Evolutionary conservation across 768 basidiomycete species (phyloP).

Genomic region (Chalciporus chontae): DNA sequence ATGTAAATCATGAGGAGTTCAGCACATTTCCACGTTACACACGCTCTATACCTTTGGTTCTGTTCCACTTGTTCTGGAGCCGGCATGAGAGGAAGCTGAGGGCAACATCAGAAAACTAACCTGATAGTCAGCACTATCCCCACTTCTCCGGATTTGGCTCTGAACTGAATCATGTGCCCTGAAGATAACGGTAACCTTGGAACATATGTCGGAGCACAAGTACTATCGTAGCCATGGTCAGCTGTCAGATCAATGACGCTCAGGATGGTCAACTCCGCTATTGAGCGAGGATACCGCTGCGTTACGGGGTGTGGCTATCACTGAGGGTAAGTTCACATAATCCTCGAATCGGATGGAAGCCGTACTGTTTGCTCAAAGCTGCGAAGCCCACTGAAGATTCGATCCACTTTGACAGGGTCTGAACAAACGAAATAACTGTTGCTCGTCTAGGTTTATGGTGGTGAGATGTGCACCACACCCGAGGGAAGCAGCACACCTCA

Average conservation of each 20-base stretch:
- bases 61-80: slow-evolving; percentile 76
- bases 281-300: slow-evolving; percentile 52
- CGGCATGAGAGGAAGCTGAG: not conserved
- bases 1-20: not conserved
- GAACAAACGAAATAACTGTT: slow-evolving; percentile 81
- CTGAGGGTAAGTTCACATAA: not conserved
- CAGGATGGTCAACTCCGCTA: slow-evolving; percentile 59
- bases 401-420: slow-evolving; percentile 61
- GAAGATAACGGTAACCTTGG: slow-evolving; percentile 68
- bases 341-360: not conserved
- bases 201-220: slow-evolving; percentile 60
- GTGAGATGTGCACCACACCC: not conserved
- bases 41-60: slow-evolving; percentile 68
- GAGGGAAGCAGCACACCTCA: slow-evolving; percentile 40
- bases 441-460: slow-evolving; percentile 48
- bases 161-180: slow-evolving; percentile 84
- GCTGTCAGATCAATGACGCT: slow-evolving; percentile 72
- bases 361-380: slow-evolving; percentile 44
- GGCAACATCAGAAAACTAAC: slow-evolving; percentile 34
- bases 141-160: slow-evolving; percentile 42
- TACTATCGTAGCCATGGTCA: slow-evolving; percentile 63
- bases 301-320: slow-evolving; percentile 17
- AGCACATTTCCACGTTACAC: not conserved
- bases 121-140: slow-evolving; percentile 68
- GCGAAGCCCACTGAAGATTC: slow-evolving; percentile 67